phyloP scores from a whole-genome alignment of 2,329 filamentous ascomycete genomes.

The Cordyceps fumosorosea region DNA sequence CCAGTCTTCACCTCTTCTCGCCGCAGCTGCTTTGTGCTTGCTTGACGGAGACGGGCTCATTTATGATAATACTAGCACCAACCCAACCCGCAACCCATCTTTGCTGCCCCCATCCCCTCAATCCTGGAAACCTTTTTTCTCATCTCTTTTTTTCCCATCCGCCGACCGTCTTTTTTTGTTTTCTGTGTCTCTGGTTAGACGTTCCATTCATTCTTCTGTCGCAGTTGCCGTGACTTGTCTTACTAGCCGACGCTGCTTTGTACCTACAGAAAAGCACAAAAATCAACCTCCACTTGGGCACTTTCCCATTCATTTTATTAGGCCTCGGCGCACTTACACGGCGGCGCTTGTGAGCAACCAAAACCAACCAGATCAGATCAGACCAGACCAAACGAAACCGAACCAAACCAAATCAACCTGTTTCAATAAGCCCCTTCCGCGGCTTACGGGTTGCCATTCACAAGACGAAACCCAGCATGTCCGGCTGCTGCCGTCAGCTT shows the following conservation, averaged over 20 bases:
- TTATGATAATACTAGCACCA: conserved; percentile 9
- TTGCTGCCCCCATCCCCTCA: neutral
- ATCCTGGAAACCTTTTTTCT: neutral
- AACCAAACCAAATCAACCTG: too few relatives aligned
- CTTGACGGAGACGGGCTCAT: conserved; percentile 2
- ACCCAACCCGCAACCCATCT: neutral
- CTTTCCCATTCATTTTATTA: neutral
- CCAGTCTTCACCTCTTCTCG: neutral
- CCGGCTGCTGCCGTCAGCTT: neutral
- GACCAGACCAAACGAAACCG: too few relatives aligned
- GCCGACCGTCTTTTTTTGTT: neutral
- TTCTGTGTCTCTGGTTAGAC: neutral
- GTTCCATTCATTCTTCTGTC: neutral
- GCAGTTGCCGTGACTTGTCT: neutral
- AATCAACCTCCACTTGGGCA: neutral
- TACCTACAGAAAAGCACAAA: neutral
- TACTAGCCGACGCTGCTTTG: neutral
- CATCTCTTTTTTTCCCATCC: neutral
- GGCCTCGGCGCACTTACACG: conserved; percentile 7
- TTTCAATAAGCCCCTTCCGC: too few relatives aligned
- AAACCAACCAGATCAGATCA: neutral
- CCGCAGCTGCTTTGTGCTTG: neutral
- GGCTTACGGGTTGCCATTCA: too few relatives aligned
- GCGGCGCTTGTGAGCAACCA: conserved; percentile 6
- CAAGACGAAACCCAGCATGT: too few relatives aligned